Evolutionary conservation across 371 early-diverging fungal genomes (phyloP).

Genomic region (Rhizopus sp.): DNA sequence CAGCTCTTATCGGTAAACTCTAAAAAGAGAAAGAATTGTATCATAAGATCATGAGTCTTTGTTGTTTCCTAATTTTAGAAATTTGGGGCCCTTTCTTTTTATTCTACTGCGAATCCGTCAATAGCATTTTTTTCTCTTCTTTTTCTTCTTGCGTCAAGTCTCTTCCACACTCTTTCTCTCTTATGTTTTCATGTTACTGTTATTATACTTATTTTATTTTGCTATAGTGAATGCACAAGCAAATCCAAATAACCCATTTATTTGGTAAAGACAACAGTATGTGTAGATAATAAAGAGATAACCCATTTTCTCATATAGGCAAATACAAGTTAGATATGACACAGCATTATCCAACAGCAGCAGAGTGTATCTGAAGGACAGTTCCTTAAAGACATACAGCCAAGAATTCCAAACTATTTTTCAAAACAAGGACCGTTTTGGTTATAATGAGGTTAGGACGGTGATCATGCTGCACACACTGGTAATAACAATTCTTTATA

Average conservation of each 20-base stretch:
- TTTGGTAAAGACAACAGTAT: constrained; percentile 1
- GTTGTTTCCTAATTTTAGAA: too few species aligned
- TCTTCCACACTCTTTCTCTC: too few species aligned
- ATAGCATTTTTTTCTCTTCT: too few species aligned
- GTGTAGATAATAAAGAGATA: not conserved
- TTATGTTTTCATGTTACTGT: too few species aligned
- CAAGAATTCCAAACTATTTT: constrained; percentile 46
- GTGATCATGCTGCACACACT: not conserved
- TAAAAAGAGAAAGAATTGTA: too few species aligned
- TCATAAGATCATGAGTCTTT: too few species aligned
- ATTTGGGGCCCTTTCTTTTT: too few species aligned
- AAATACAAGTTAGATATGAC: constrained; percentile 21
- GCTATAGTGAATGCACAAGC: constrained; percentile 1
- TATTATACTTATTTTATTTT: not conserved
- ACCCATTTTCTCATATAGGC: constrained; percentile 14
- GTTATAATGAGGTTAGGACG: constrained; percentile 28
- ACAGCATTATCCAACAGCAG: constrained; percentile 18
- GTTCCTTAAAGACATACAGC: constrained; percentile 33
- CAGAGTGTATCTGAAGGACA: constrained; percentile 18
- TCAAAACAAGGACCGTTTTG: constrained; percentile 29
- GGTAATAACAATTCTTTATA: not conserved
- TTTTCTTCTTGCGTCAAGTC: too few species aligned
- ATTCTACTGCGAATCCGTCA: too few species aligned
- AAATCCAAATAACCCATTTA: constrained; percentile 7
- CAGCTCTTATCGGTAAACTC: too few species aligned